Conservation (phyloP, 495 filamentous ascomycete genomes). For the Hyphodiscus hymeniophilus region DNA sequence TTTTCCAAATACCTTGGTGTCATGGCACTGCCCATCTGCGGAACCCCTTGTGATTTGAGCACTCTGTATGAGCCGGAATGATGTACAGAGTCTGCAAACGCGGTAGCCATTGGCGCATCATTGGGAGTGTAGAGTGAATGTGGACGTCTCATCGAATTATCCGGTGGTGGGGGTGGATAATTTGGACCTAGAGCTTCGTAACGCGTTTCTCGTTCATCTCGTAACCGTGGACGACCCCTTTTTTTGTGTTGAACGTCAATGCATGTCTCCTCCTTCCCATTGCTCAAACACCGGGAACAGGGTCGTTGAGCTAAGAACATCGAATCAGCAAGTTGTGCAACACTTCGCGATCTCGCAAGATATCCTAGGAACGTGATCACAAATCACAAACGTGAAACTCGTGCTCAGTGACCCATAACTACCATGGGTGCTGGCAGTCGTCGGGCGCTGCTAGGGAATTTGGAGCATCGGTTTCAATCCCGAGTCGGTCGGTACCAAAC, state of each 20-base stretch:
- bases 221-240: constrained; percentile 80
- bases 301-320: constrained; percentile 46
- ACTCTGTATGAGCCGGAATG: constrained; percentile 39
- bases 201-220: constrained; percentile 62
- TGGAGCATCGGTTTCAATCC: no score
- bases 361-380: neutral
- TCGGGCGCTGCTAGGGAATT: no score
- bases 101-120: constrained; percentile 26
- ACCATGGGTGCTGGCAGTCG: no score
- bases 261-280: constrained; percentile 73
- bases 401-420: no score
- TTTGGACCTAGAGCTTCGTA: constrained; percentile 38
- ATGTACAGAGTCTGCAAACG: constrained; percentile 40
- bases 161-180: constrained; percentile 31
- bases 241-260: constrained; percentile 96
- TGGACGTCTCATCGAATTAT: constrained; percentile 36
- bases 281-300: constrained; percentile 52
- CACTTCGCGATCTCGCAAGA: neutral
- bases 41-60: constrained; percentile 44
- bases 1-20: constrained; percentile 39
- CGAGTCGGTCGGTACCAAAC: no score
- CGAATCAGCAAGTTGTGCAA: constrained; percentile 10
- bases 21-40: constrained; percentile 32
- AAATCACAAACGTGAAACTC: no score
- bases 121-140: constrained; percentile 31